Evolutionary conservation across 768 basidiomycete species (phyloP), one percentile per base, ranked within the genome.

Genomic region (Boletus subcaerulescens): DNA sequence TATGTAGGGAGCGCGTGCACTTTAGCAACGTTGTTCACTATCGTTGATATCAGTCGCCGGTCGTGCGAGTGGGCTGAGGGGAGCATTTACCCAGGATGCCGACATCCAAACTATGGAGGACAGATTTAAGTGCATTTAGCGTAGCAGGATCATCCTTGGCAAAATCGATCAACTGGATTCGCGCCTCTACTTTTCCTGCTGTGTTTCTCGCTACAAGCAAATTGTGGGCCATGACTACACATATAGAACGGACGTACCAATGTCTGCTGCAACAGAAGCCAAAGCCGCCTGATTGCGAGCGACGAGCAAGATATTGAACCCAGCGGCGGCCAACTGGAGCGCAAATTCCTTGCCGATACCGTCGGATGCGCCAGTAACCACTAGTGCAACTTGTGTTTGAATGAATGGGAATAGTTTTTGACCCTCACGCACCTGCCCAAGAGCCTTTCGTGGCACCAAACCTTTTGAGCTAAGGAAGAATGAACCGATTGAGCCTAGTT

Each of bases 261-360:
- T 87, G 60, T 97, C 91, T 9, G 72, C 67, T 24, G 86, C 86
- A 13, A 91, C 82, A 15, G 81, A 68, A 12, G 78, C 72, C 53
- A 98, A 77, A 31, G 87, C 78, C 0, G 72, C 71, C 36, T 78
- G 73, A 60, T 89, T 91, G 35, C 97, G 80, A 33, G 92, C 89
- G 31, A 93, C 83, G 48, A 98, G 80, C 32, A 95, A 71, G 24
- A 98, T 73, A 58, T 95, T 95, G 77, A 94, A 98, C 1, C 93
- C 93, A 24, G 85, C 84, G 54, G 80, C 82, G 3, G 89, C 94
- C 36, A 99, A 80, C 70, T 98, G 95, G 18, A 88, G 69, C 10
- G 95, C 87, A 60, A 95, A 98, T 67, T 97, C 93, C 58, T 87
- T 89, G 3, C 97, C 97, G 61, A 99, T 96, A 9, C 97, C 97